A percentile compares a stretch with the other conserved stretches of the same genome.
These are phyloP conservation scores for Mrakiaceae sp. DNA, from an alignment of 1,284 basidiomycete genomes.

Conservation along the genomic window DNA sequence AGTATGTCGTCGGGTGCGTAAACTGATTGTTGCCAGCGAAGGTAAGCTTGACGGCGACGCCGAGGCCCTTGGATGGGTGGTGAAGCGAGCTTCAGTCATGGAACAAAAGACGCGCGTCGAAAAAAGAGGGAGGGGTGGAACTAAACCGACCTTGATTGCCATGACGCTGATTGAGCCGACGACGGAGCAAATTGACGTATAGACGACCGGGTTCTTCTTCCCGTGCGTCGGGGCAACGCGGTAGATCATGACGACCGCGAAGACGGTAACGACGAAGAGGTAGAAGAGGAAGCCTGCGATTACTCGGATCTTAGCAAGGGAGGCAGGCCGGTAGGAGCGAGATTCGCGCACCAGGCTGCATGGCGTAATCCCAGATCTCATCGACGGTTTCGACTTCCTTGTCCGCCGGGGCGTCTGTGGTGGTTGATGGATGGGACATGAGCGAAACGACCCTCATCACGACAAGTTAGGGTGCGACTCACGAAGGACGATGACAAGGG, in stretches of 20 bases:
- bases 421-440: not conserved
- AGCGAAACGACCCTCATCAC: not conserved
- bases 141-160: constrained; percentile 56
- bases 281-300: constrained; percentile 72
- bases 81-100: not conserved
- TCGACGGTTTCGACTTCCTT: constrained; percentile 89
- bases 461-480: not conserved
- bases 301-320: not conserved
- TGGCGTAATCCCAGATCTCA: constrained; percentile 79
- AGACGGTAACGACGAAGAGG: constrained; percentile 69
- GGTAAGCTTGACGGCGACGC: constrained; percentile 91
- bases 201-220: constrained; percentile 76
- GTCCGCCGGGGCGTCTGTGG: constrained; percentile 74
- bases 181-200: constrained; percentile 83
- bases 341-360: constrained; percentile 61
- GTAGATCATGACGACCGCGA: constrained; percentile 80
- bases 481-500: constrained; percentile 83
- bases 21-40: constrained; percentile 93
- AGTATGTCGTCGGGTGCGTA: constrained; percentile 84
- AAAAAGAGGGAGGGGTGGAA: not conserved
- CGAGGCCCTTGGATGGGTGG: constrained; percentile 52
- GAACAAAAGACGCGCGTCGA: not conserved
- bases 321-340: not conserved
- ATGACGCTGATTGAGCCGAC: constrained; percentile 83
- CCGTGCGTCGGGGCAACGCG: constrained; percentile 77